phyloP scores from a whole-genome alignment of 495 filamentous ascomycete species.

The Penicillium goetzii region DNA sequence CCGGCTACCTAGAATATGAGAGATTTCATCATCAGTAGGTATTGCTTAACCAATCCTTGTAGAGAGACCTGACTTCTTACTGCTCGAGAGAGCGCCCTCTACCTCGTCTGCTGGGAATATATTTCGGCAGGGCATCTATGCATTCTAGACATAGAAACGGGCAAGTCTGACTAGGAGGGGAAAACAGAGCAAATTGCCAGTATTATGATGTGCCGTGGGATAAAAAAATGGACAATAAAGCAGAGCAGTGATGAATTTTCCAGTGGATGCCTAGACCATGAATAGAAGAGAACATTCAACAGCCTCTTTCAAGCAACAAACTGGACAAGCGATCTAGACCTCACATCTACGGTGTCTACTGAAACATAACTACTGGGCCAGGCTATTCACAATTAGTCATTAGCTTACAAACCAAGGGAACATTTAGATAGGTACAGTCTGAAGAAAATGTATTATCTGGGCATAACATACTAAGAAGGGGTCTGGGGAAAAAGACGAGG shows the following conservation, averaged over 20 bases:
- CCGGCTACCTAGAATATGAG: no score
- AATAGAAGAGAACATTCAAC: background rate
- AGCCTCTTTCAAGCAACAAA: background rate
- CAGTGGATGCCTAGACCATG: background rate
- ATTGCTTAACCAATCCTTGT: no score
- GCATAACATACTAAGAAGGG: constrained; percentile 41
- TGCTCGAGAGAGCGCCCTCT: no score
- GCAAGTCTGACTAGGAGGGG: no score
- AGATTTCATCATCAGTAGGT: no score
- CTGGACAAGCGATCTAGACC: background rate
- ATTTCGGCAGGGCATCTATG: no score
- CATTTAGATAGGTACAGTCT: constrained; percentile 24
- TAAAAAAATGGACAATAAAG: no score
- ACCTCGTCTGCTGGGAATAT: no score
- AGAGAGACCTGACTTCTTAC: no score
- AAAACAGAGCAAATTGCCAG: no score
- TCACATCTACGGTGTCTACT: background rate
- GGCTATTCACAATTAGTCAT: background rate
- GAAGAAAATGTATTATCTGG: constrained; percentile 47
- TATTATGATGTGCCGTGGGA: no score
- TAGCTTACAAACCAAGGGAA: background rate
- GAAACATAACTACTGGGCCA: background rate
- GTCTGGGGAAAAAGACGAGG: constrained; percentile 24
- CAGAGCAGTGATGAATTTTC: background rate
- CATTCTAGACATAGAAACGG: no score